Base-by-base conservation (phyloP, 257 asterid genomes). In the Nicotiana benthamiana region DNA sequence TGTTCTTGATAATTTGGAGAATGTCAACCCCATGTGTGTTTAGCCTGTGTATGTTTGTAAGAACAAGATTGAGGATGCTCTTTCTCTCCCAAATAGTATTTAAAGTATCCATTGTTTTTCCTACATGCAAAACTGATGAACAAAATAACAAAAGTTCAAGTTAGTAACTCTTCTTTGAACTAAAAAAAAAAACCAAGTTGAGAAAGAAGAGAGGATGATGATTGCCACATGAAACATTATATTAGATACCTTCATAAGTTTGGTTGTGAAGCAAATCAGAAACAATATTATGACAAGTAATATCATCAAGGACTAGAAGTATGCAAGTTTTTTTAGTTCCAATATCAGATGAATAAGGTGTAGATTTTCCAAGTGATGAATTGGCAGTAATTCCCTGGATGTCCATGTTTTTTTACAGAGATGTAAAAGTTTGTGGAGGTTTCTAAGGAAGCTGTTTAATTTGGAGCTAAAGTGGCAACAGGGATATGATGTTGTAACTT, bases 21-120 rank as follows among this genome's bases (percentile, higher is more conserved):
- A 91, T 85, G 24, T 78, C 82, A 1, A 28, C 30, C 53, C 86
- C 90, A 18, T 86, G 80, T 27, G 82, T 56, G 57, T 84, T 86
- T 52, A 90, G 79, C 80, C 89, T 85, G 28, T 91, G 88, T 51
- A 82, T 82, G 84, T 92, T 92, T 27, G 96, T 91, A 8, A 92
- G 79, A 75, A 92, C 91, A 74, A 88, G 77, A 46, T 77, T 89
- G 10, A 88, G 82, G 46, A 27, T 54, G 27, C 85, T 86, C 81
- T 80, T 92, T 65, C 78, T 78, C 87, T 83, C 83, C 86, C 87
- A 81, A 43, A 92, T 79, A 40, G 87, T 87, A 26, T 81, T 75
- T 48, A 90, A 16, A 77, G 87, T 90, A 61, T 86, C 89, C 36
- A 52, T 56, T 40, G 79, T 81, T 52, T 80, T 84, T 77, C 97